Percentiles rank a stretch among this genome's conserved stretches.
phyloP scores from a whole-genome alignment of 768 basidiomycete genomes.

The Suillus subluteus region DNA sequence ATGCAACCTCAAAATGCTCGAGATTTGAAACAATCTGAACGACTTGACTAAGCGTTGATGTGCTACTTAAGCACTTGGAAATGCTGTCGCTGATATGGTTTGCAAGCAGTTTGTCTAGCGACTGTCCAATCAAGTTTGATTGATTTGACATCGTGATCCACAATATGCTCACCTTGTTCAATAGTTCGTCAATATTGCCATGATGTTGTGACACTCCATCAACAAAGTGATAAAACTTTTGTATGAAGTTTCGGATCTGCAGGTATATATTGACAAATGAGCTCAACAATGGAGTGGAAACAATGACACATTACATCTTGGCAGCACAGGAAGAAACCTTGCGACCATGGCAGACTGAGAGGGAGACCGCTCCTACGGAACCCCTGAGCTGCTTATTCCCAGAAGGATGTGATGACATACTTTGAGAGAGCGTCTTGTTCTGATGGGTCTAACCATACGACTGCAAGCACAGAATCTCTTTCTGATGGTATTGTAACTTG shows the following conservation, averaged over 20 bases:
- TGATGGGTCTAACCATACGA: constrained; percentile 78
- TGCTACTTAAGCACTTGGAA: constrained; percentile 68
- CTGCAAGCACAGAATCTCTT: constrained; percentile 71
- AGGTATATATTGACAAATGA: constrained; percentile 11
- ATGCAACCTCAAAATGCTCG: constrained; percentile 88
- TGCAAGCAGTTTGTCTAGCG: constrained; percentile 81
- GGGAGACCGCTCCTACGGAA: constrained; percentile 63
- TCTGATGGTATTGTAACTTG: constrained; percentile 62
- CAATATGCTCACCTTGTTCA: constrained; percentile 68
- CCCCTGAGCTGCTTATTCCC: constrained; percentile 5
- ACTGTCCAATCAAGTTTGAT: constrained; percentile 47
- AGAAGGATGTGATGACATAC: constrained; percentile 39
- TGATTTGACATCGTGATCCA: not conserved
- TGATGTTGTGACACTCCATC: constrained; percentile 94
- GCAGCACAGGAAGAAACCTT: constrained; percentile 93
- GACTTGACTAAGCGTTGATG: constrained; percentile 85
- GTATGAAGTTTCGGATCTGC: constrained; percentile 86
- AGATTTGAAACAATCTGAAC: constrained; percentile 92
- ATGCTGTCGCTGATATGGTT: constrained; percentile 79
- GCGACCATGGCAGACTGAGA: constrained; percentile 88
- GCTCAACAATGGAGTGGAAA: not conserved
- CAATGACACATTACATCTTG: constrained; percentile 59
- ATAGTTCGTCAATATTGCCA: constrained; percentile 86
- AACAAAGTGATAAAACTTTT: constrained; percentile 95
- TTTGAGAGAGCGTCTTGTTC: constrained; percentile 62